Conservation (phyloP, 1,284 basidiomycete species). For the Sporisorium iseilematis-ciliati region DNA sequence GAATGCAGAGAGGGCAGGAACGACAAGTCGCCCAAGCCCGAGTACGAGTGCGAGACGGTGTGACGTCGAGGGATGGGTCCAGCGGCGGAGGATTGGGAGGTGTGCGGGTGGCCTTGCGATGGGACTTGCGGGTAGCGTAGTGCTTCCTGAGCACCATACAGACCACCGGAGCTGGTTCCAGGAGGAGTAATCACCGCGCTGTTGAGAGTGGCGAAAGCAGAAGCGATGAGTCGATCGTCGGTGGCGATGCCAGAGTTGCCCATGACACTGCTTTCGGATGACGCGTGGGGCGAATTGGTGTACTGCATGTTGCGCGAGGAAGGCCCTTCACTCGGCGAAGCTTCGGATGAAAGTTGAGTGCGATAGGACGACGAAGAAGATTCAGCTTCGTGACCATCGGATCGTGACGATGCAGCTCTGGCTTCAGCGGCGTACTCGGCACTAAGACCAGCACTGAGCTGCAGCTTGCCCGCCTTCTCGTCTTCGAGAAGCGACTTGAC, state of each 20-base stretch:
- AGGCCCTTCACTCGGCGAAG: slow-evolving; percentile 1
- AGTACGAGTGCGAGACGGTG: slow-evolving; percentile 42
- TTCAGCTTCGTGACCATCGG: slow-evolving; percentile 32
- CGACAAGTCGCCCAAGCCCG: slow-evolving; percentile 31
- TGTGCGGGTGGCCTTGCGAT: slow-evolving; percentile 15
- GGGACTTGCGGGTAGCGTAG: slow-evolving; percentile 19
- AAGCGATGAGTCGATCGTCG: slow-evolving; percentile 43
- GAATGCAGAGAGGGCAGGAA: slow-evolving; percentile 25
- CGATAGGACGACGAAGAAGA: slow-evolving; percentile 11
- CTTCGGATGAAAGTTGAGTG: slow-evolving; percentile 1
- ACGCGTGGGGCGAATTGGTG: slow-evolving; percentile 29
- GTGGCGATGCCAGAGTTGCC: slow-evolving; percentile 16
- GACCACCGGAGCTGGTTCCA: slow-evolving; percentile 25
- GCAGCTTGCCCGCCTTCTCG: slow-evolving; percentile 48
- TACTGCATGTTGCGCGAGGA: slow-evolving; percentile 24
- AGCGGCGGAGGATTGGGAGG: slow-evolving; percentile 7
- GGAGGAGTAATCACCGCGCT: slow-evolving; percentile 38
- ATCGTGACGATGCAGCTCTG: slow-evolving; percentile 23
- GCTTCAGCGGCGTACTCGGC: slow-evolving; percentile 39
- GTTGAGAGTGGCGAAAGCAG: slow-evolving; percentile 51
- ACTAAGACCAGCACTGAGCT: slow-evolving; percentile 50
- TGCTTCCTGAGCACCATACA: slow-evolving; percentile 15
- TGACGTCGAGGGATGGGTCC: slow-evolving; percentile 38
- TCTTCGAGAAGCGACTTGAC: slow-evolving; percentile 54
- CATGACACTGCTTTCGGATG: slow-evolving; percentile 20